Evolutionary conservation across 2,329 filamentous ascomycete species (phyloP), one percentile per base, ranked within the genome.

Genomic region (Fusarium sororula): DNA sequence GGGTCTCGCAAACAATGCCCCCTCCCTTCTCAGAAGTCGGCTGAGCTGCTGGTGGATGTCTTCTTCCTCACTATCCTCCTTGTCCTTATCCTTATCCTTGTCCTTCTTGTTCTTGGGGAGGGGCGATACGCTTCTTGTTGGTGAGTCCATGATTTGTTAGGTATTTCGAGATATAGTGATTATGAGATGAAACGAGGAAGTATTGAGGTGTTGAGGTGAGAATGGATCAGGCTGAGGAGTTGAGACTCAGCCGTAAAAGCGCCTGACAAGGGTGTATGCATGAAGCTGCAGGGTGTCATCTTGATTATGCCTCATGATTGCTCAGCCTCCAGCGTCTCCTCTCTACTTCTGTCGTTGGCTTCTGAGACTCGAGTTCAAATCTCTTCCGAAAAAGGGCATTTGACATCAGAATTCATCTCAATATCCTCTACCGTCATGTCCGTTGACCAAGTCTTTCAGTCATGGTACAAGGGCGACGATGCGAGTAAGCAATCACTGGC

Each of bases 381-480:
- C 24, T 0, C 20, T 1, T 22, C 11, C 11, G 2, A 24, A 26
- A 30, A 37, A 2, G 11, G 5, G 2, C 10, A 6, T 8, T 22
- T 4, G 1, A 3, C 5, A 18, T 17, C 5, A 6, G 7, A 1
- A 9, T 1, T 6, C 6, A 18, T 53, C 14, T 3, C 13, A 22
- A 60, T 15, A 10, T 20, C 28, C 1, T 24, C 15, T 24, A 9
- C 6, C 3, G 17, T 7, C 1, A 63, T 45, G 59, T 63, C 28
- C 1, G 17, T 39, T 3, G 35, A 63, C 18, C 26, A 17, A 6
- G 22, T 28, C 26, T 67, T 54, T 35, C 24, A 32, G 3, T 20
- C 14, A 24, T 68, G 66, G 66, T 61, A 67, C n/a, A 51, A 24
- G 6, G 48, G 22, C 11, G 30, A 68, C 10, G 26, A 11, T 13